Base-by-base conservation (phyloP, 805 yeast genomes). In the Diddensiella caesifluorescens region DNA sequence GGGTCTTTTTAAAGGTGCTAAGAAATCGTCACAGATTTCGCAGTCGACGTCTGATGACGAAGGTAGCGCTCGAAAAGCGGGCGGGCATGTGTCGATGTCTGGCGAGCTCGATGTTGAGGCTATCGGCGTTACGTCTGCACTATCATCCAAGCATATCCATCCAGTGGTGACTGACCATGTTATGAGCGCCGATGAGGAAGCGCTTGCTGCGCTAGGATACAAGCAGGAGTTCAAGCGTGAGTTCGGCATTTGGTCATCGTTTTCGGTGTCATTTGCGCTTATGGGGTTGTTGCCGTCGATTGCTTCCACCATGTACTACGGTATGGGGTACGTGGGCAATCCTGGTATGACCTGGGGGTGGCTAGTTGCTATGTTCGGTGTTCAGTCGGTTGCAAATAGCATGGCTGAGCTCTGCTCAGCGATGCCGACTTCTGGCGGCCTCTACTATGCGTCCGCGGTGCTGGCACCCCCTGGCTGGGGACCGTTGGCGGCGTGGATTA, bases 211-310 rank as follows among this genome's bases (percentile, higher is more conserved):
- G 13, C 54, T 77, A 50, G 82, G 82, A 26, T 77, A 75, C 56
- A 77, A 75, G 56, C 80, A 73, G 48, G 85, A 79, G 53, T 69
- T 79, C 52, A 70, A 71, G 50, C 71, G 85, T 52, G 78, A 73
- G 49, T 79, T 79, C 53, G 67, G 73, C n/a, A 61, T 79, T 6
- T 68, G 76, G 62, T 73, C 79, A 20, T 70, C 77, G 3, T 78
- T 78, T 53, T 74, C 79, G 23, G 80, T 79, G 23, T 77, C 83
- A 2, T 79, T 77, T 55, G 70, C 80, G 5, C 77, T 79, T 38
- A 67, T 79, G 61, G 84, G 84, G n/a, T 65, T 79, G 35, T 65
- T 80, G 40, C 84, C 84, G 5, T 77, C 83, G 3, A 74, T 79
- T 47, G 80, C 82, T 4, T 70, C 83, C 12, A 73, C 80, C 15